Base-by-base conservation (phyloP, 2,329 filamentous ascomycete species). In the Grosmannia serpens region DNA sequence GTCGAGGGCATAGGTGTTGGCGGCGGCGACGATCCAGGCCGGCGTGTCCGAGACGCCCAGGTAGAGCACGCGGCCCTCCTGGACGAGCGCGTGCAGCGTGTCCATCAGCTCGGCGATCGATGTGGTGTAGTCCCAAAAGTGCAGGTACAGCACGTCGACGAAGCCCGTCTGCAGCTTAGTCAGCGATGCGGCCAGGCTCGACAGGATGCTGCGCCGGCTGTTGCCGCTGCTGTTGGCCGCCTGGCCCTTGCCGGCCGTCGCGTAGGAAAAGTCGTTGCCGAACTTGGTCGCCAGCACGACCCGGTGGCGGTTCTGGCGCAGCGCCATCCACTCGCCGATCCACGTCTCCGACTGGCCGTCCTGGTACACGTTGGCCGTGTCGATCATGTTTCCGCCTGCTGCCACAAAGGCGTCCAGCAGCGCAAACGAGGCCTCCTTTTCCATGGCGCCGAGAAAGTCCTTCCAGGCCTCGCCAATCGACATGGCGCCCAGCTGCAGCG, bases 371-470 rank as follows among this genome's bases (percentile, higher is more conserved):
- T 78, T 81, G 64, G 79, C 70, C 0, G 82, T 86, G 68, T 88
- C 85, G 66, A 87, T 84, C 67, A 87, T 86, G 70, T 87, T 87
- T 15, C 85, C 84, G 5, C 84, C 84, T 0, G 76, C 63, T 9
- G 57, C 60, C 38, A 60, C 62, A 53, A 60, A 67, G 29, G 62
- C 61, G 53, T 68, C 65, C 9, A 68, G 64, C 11, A 67, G 61
- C 54, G 58, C 47, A 57, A 67, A 68, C 15, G 65, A 59, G 41
- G 56, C 33, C 31, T 63, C 61, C 58, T 68, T 67, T 59, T 59
- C 60, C 63, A 66, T 65, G 53, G 47, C 55, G 29, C 65, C 65
- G 64, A 65, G 54, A 1, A 59, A 46, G 2, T 57, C 50, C 20
- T 55, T 53, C 65, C 67, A 67, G 4, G 64, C 64, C 7, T 65